Percentiles rank a stretch among this genome's conserved stretches.
Evolutionary conservation across 2,329 filamentous ascomycete genomes (phyloP).

Genomic region (Phoma sp.): DNA sequence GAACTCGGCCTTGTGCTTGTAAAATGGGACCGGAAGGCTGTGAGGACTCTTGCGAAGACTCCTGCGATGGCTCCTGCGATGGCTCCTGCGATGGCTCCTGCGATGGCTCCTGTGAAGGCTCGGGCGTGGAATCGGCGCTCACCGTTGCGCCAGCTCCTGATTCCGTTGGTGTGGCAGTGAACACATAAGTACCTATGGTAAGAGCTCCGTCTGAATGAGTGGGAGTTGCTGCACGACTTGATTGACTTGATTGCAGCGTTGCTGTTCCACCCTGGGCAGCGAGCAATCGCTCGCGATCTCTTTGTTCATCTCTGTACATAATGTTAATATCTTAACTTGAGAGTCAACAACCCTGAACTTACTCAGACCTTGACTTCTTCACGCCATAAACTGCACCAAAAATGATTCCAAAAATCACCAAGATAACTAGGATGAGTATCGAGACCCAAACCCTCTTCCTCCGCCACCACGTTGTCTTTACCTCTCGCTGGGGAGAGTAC

Average conservation of each 20-base stretch:
- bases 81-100: no score
- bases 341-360: background rate
- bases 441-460: constrained; percentile 6
- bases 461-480: no score
- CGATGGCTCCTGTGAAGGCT: no score
- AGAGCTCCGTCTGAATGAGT: background rate
- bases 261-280: background rate
- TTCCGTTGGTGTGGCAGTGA: background rate
- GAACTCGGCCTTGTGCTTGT: background rate
- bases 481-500: no score
- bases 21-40: background rate
- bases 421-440: background rate
- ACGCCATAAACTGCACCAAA: constrained; percentile 7
- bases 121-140: background rate
- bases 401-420: background rate
- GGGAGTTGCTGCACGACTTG: background rate
- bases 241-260: background rate
- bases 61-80: no score
- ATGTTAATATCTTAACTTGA: background rate
- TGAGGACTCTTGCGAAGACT: background rate
- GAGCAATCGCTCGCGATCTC: background rate
- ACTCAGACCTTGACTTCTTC: background rate
- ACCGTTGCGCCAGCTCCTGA: background rate
- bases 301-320: background rate
- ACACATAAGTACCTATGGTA: background rate